These are phyloP conservation scores for Agaricus subrufescens DNA, from an alignment of 768 basidiomycete species.

Conservation along the genomic window DNA sequence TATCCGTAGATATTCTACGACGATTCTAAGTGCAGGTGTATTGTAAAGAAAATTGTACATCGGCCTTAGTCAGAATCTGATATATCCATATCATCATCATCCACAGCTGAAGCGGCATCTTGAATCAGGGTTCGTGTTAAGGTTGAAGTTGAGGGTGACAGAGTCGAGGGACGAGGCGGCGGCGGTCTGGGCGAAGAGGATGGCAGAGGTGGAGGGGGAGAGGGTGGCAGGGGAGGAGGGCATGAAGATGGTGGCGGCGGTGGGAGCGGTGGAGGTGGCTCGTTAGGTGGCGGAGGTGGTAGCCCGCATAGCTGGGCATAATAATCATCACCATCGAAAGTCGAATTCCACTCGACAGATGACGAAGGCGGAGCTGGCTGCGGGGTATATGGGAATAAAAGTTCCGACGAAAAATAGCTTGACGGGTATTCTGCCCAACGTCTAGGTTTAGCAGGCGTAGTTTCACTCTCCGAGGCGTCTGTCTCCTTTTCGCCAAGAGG, in stretches of 20 bases:
- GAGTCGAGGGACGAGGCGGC: slow-evolving; percentile 13
- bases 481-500: not conserved
- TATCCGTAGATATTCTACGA: no score
- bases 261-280: slow-evolving; percentile 33
- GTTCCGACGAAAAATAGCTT: slow-evolving; percentile 52
- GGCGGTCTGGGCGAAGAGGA: slow-evolving; percentile 9
- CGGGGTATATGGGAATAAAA: slow-evolving; percentile 50
- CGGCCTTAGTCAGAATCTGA: slow-evolving; percentile 26
- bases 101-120: not conserved
- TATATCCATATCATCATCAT: slow-evolving; percentile 27
- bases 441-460: slow-evolving; percentile 7
- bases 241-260: slow-evolving; percentile 16
- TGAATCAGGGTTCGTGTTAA: not conserved
- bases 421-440: slow-evolving; percentile 66
- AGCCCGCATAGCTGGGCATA: slow-evolving; percentile 19
- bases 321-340: slow-evolving; percentile 26
- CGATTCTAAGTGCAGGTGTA: no score
- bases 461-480: not conserved
- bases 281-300: slow-evolving; percentile 24
- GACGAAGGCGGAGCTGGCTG: slow-evolving; percentile 28
- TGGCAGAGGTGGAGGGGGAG: slow-evolving; percentile 14
- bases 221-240: slow-evolving; percentile 7
- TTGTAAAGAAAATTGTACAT: not conserved
- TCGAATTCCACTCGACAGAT: slow-evolving; percentile 11
- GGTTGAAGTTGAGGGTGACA: not conserved